These are phyloP conservation scores for Colletotrichum horii DNA, from an alignment of 2,329 filamentous ascomycete genomes.

Conservation along the genomic window DNA sequence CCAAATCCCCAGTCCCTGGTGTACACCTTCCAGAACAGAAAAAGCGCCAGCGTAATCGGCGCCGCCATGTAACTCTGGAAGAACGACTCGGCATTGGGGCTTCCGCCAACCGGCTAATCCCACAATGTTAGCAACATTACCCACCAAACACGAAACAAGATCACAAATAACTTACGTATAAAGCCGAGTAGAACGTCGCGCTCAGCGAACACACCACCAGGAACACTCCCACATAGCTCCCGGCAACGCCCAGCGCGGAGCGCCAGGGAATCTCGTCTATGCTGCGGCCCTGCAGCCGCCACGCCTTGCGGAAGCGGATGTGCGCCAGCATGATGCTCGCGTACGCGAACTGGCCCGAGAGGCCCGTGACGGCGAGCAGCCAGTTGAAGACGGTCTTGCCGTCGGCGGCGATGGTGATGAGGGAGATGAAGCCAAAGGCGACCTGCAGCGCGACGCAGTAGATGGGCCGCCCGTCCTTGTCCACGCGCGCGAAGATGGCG, in stretches of 20 bases:
- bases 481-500: conserved; percentile 71
- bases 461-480: conserved; percentile 73
- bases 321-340: conserved; percentile 47
- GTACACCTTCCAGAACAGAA: neutral
- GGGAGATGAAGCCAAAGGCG: conserved; percentile 69
- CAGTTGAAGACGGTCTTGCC: conserved; percentile 47
- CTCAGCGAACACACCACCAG: conserved; percentile 78
- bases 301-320: conserved; percentile 85
- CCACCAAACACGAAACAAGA: conserved; percentile 66
- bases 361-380: conserved; percentile 71
- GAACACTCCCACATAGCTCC: conserved; percentile 79
- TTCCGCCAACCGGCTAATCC: conserved; percentile 39
- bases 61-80: conserved; percentile 75
- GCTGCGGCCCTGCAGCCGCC: conserved; percentile 69
- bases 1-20: neutral
- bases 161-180: conserved; percentile 63
- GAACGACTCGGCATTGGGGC: conserved; percentile 64
- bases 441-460: conserved; percentile 68
- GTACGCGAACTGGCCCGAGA: conserved; percentile 52
- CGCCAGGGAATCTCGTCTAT: conserved; percentile 80
- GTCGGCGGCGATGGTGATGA: conserved; percentile 63
- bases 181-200: conserved; percentile 72
- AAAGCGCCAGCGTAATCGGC: conserved; percentile 55
- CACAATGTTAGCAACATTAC: conserved; percentile 42
- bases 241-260: conserved; percentile 77